phyloP scores from a whole-genome alignment of 805 yeast species.

The Cyberlindnera saturnus region DNA sequence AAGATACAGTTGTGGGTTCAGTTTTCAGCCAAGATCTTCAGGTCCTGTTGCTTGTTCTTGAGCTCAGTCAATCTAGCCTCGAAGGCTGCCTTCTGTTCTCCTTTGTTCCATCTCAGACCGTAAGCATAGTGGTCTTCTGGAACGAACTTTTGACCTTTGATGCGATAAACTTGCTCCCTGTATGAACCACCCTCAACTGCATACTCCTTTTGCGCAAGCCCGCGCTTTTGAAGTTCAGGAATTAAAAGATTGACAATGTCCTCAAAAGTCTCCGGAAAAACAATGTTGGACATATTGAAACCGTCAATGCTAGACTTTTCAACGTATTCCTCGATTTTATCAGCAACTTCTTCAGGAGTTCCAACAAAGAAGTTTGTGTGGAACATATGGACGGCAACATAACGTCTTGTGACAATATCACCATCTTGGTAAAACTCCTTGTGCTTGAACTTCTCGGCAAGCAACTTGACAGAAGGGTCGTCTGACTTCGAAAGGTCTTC shows the following conservation, averaged over 20 bases:
- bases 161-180: slow-evolving; percentile 28
- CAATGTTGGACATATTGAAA: slow-evolving; percentile 35
- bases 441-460: slow-evolving; percentile 24
- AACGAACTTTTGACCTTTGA: slow-evolving; percentile 19
- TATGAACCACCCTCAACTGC: slow-evolving; percentile 29
- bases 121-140: slow-evolving; percentile 19
- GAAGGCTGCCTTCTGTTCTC: slow-evolving; percentile 25
- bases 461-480: slow-evolving; percentile 29
- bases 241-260: slow-evolving; percentile 31
- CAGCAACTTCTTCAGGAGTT: slow-evolving; percentile 34
- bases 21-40: slow-evolving; percentile 3
- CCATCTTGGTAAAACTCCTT: slow-evolving; percentile 17
- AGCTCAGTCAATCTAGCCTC: slow-evolving; percentile 15
- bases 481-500: slow-evolving; percentile 32
- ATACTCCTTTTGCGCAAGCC: slow-evolving; percentile 28
- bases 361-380: slow-evolving; percentile 26
- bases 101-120: slow-evolving; percentile 18
- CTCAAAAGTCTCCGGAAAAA: slow-evolving; percentile 36
- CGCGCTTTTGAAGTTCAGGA: slow-evolving; percentile 32
- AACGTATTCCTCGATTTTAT: slow-evolving; percentile 35
- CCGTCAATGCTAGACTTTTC: slow-evolving; percentile 37
- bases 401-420: slow-evolving; percentile 25
- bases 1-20: background rate
- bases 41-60: slow-evolving; percentile 4
- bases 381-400: slow-evolving; percentile 23